Conservation (phyloP, 495 filamentous ascomycete species). For the Neurospora cerealis region DNA sequence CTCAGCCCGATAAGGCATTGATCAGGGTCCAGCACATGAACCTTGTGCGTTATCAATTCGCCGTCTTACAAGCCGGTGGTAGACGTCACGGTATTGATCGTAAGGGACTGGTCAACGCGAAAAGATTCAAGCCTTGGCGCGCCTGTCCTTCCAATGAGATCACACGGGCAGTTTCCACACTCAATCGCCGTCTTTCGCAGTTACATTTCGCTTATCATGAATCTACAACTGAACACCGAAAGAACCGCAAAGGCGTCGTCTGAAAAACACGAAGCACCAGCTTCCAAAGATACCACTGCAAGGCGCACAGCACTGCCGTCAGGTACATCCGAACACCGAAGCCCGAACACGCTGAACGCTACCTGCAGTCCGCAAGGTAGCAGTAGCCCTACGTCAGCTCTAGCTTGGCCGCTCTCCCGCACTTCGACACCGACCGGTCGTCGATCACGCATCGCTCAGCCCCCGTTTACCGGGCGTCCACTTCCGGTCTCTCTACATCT, state of each 20-base stretch:
- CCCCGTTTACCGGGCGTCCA: background rate
- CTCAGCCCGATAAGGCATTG: background rate
- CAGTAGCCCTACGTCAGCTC: background rate
- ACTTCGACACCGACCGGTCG: background rate
- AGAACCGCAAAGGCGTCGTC: background rate
- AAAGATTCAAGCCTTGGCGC: background rate
- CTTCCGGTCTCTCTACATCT: background rate
- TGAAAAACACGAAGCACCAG: background rate
- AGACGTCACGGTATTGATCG: background rate
- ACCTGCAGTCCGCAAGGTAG: background rate
- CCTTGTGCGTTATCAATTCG: background rate
- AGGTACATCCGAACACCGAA: background rate
- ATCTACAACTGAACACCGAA: background rate
- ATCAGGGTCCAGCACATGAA: background rate
- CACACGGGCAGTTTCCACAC: background rate
- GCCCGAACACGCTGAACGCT: background rate
- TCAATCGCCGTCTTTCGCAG: background rate
- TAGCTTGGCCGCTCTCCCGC: background rate
- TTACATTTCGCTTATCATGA: background rate
- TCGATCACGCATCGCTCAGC: slow-evolving; percentile 1
- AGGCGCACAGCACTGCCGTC: background rate
- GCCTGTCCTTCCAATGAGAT: background rate
- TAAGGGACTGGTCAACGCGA: background rate
- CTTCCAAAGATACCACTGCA: background rate
- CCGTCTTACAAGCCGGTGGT: background rate